Conservation (phyloP, 805 yeast genomes). For the Teunomyces aglyptinius region DNA sequence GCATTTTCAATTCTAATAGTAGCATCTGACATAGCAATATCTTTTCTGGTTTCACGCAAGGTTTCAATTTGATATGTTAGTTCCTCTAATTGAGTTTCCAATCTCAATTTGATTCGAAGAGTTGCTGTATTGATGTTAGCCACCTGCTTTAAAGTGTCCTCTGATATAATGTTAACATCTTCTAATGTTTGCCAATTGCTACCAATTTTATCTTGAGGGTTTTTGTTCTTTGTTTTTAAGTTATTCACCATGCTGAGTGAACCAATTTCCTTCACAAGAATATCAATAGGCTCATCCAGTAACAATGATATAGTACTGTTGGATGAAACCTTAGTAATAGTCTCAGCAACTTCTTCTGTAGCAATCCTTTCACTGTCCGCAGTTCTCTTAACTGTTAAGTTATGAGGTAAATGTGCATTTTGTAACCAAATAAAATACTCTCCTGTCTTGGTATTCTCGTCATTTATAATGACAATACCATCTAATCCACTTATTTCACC, state of each 20-base stretch:
- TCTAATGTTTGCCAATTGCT: slow-evolving; percentile 5
- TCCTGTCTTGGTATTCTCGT: slow-evolving; percentile 28
- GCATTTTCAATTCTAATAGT: slow-evolving; percentile 8
- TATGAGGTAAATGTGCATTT: background rate
- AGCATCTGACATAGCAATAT: background rate
- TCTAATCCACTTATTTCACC: background rate
- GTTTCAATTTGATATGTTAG: slow-evolving; percentile 19
- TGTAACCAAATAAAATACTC: slow-evolving; percentile 18
- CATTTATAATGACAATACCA: slow-evolving; percentile 18
- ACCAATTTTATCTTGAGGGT: slow-evolving; percentile 7
- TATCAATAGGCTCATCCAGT: slow-evolving; percentile 1
- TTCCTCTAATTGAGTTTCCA: slow-evolving; percentile 22
- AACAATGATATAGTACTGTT: background rate
- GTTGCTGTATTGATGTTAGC: slow-evolving; percentile 14
- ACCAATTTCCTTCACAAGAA: background rate
- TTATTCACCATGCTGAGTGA: background rate
- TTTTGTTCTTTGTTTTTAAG: background rate
- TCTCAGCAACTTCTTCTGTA: background rate
- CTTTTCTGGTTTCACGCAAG: background rate
- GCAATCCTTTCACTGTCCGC: background rate
- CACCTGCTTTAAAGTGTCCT: slow-evolving; percentile 13
- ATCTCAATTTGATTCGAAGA: slow-evolving; percentile 18
- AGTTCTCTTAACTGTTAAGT: background rate
- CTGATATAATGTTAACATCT: slow-evolving; percentile 20
- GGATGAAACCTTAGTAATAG: no score